Base-by-base conservation (phyloP, 1,139 yeast genomes). In the Kodamaea ohmeri region DNA sequence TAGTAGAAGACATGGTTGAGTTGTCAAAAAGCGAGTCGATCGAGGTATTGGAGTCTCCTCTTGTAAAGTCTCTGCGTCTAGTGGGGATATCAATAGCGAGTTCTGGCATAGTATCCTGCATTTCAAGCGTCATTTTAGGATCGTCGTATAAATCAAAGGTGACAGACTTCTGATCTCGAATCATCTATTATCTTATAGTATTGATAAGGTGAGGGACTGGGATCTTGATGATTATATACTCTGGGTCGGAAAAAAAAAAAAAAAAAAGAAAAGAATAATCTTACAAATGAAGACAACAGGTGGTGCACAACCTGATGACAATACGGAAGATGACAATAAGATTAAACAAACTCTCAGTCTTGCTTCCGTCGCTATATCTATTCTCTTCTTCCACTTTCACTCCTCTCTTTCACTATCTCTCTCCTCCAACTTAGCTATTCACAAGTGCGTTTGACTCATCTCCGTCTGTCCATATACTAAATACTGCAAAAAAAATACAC, bases 21-120 rank as follows among this genome's bases (percentile, higher is more conserved):
- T 29, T 39, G 38, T 53, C 65, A 46, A 61, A 62, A 28, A 61
- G 46, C 25, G 65, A 59, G 45, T 58, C 57, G 35, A 61, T 55
- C 19, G 58, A 60, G 13, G 58, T 50, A 35, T 53, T 47, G 6
- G 67, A 61, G 28, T 49, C 53, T 32, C 39, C 43, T 35, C 43
- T 37, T 3, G 16, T 13, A 27, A 34, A 34, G n/a, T 34, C 36
- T 6, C 25, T 36, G 18, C 16, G 6, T 4, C 14, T 31, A 15
- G 4, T 31, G n/a, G 12, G 7, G 26, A 5, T 11, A 11, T 31
- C 34, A 20, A 18, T 8, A 7, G 34, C 15, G 7, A 20, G 15
- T n/a, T 31, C 34, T 3, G 32, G 32, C 24, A 29, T 34, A 28
- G 35, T 28, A 17, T 28, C 28, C 26, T 22, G 33, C 31, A 21